phyloP scores from a whole-genome alignment of 345 rosid species.

The Hibiscus syriacus region DNA sequence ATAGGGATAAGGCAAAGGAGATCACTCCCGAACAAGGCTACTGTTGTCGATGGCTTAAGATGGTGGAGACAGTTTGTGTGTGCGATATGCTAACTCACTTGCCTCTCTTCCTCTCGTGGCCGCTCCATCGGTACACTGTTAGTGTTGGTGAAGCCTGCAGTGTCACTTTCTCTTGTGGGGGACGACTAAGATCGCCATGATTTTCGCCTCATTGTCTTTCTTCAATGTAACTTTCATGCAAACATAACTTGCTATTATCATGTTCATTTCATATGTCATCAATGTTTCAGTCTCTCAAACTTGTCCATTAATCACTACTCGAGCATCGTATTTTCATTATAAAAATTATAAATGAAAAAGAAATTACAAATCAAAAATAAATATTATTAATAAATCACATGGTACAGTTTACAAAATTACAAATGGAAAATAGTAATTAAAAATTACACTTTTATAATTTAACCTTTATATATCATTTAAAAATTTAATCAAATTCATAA shows the following conservation, averaged over 20 bases:
- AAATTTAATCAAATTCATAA: too few species aligned
- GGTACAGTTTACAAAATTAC: too few species aligned
- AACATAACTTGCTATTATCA: neutral
- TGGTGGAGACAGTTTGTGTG: slow-evolving; percentile 59
- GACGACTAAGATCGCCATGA: slow-evolving; percentile 28
- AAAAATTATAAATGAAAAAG: too few species aligned
- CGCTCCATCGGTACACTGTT: slow-evolving; percentile 48
- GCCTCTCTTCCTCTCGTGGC: slow-evolving; percentile 64
- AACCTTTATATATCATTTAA: too few species aligned
- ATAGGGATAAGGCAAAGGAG: slow-evolving; percentile 9
- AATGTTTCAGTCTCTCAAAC: too few species aligned
- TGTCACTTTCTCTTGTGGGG: slow-evolving; percentile 44
- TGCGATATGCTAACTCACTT: slow-evolving; percentile 64
- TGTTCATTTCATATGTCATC: neutral
- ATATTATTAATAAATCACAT: too few species aligned
- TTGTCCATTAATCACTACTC: neutral
- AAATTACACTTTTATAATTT: too few species aligned
- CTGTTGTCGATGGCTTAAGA: slow-evolving; percentile 73
- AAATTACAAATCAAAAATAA: too few species aligned
- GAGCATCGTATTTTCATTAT: neutral
- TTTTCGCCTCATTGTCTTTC: neutral
- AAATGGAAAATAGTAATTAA: too few species aligned
- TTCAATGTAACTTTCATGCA: neutral
- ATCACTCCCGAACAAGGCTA: slow-evolving; percentile 26
- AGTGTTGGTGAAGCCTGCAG: slow-evolving; percentile 45